phyloP scores from a whole-genome alignment of 768 basidiomycete species.

The Trametes cinnabarina region DNA sequence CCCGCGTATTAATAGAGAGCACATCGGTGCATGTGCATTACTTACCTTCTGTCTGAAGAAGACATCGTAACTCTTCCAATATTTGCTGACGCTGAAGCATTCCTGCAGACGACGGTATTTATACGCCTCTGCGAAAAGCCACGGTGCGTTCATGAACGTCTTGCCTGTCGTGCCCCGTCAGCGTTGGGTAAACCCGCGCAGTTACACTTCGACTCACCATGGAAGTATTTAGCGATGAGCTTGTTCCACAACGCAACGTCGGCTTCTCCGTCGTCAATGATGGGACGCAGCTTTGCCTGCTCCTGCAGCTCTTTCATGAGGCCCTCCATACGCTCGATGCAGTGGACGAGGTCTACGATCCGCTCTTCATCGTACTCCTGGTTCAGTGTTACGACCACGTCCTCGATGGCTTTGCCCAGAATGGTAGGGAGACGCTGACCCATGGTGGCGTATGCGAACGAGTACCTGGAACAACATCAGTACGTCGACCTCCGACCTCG shows the following conservation, averaged over 20 bases:
- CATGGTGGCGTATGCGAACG: slow-evolving; percentile 92
- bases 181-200: no score
- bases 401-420: slow-evolving; percentile 93
- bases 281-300: slow-evolving; percentile 81
- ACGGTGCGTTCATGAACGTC: slow-evolving; percentile 94
- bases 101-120: slow-evolving; percentile 90
- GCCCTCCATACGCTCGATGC: slow-evolving; percentile 86
- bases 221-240: slow-evolving; percentile 92
- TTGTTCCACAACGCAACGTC: slow-evolving; percentile 98
- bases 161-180: slow-evolving; percentile 47
- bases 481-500: background rate
- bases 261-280: slow-evolving; percentile 87
- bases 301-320: slow-evolving; percentile 86
- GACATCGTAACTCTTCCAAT: slow-evolving; percentile 89
- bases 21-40: background rate
- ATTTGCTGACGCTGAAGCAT: slow-evolving; percentile 89
- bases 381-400: slow-evolving; percentile 85
- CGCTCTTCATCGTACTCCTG: slow-evolving; percentile 79
- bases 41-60: slow-evolving; percentile 89
- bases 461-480: slow-evolving; percentile 54
- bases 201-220: slow-evolving; percentile 60
- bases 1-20: background rate
- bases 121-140: slow-evolving; percentile 95
- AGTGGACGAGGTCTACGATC: slow-evolving; percentile 79
- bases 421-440: slow-evolving; percentile 94